Evolutionary conservation across 306 rosid genomes (phyloP).

Genomic region (Cucurbita pepo): DNA sequence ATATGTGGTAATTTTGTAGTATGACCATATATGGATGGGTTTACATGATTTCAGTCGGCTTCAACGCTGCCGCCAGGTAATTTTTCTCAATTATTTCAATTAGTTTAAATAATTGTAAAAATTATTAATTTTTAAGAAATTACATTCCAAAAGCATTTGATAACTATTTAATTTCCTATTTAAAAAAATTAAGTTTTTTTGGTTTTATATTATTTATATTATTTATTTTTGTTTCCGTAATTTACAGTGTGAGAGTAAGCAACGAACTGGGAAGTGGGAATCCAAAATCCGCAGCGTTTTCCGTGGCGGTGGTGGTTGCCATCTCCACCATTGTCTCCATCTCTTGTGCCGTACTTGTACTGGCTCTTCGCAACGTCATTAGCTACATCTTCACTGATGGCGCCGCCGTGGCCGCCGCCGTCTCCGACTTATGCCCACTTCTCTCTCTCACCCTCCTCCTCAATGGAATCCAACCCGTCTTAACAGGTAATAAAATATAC

Average conservation of each 20-base stretch:
- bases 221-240: not conserved
- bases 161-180: too few species aligned
- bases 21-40: constrained; percentile 24
- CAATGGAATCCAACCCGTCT: constrained; percentile 56
- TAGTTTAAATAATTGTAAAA: too few species aligned
- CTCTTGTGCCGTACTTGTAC: constrained; percentile 28
- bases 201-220: too few species aligned
- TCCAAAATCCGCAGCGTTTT: constrained; percentile 48
- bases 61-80: constrained; percentile 70
- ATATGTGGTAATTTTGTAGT: constrained; percentile 21
- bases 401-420: constrained; percentile 35
- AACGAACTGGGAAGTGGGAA: constrained; percentile 67
- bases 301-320: constrained; percentile 25
- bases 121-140: too few species aligned
- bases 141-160: too few species aligned
- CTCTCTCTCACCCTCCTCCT: constrained; percentile 42
- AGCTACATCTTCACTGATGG: constrained; percentile 54
- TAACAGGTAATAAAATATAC: constrained; percentile 27
- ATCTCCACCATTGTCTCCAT: constrained; percentile 23
- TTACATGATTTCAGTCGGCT: constrained; percentile 40
- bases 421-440: constrained; percentile 44
- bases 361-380: constrained; percentile 29
- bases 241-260: constrained; percentile 48
- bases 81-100: not conserved
- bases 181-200: too few species aligned